phyloP scores from a whole-genome alignment of 768 basidiomycete species.

The Boletus eberwhitei region DNA sequence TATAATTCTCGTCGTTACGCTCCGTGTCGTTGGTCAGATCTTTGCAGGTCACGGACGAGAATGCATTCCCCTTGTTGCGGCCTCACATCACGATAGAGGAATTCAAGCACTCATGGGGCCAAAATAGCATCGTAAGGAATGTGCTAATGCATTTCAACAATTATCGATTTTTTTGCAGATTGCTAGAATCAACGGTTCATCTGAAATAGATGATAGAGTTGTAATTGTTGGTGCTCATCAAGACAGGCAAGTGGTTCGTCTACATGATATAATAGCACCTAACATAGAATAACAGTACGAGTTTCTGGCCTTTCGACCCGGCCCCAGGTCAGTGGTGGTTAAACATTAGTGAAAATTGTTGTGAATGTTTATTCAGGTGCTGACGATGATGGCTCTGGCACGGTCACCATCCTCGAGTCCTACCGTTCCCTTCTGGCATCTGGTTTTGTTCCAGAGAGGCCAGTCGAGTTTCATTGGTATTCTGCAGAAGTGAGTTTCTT shows the following conservation, averaged over 20 bases:
- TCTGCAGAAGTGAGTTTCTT: slow-evolving; percentile 36
- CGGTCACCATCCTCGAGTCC: slow-evolving; percentile 44
- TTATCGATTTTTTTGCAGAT: slow-evolving; percentile 44
- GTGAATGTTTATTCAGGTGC: slow-evolving; percentile 28
- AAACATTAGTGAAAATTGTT: background rate
- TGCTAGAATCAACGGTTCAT: slow-evolving; percentile 71
- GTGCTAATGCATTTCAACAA: background rate
- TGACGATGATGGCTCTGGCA: slow-evolving; percentile 46
- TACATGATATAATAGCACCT: background rate
- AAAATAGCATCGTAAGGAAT: slow-evolving; percentile 66
- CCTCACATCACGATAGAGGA: slow-evolving; percentile 62
- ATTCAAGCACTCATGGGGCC: slow-evolving; percentile 81
- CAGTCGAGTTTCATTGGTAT: slow-evolving; percentile 51
- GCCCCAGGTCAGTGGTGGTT: slow-evolving; percentile 57
- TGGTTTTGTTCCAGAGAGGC: slow-evolving; percentile 39
- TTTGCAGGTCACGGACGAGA: slow-evolving; percentile 59
- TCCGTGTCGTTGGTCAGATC: background rate
- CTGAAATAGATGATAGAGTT: slow-evolving; percentile 53
- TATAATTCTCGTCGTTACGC: slow-evolving; percentile 21
- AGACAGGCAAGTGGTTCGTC: slow-evolving; percentile 53
- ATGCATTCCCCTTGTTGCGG: slow-evolving; percentile 54
- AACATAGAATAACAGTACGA: slow-evolving; percentile 44
- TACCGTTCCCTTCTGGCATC: slow-evolving; percentile 40
- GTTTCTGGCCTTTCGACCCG: slow-evolving; percentile 71
- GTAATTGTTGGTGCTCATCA: slow-evolving; percentile 80